phyloP scores from a whole-genome alignment of 1,139 yeast species.

The Petasospora rhodanensis region DNA sequence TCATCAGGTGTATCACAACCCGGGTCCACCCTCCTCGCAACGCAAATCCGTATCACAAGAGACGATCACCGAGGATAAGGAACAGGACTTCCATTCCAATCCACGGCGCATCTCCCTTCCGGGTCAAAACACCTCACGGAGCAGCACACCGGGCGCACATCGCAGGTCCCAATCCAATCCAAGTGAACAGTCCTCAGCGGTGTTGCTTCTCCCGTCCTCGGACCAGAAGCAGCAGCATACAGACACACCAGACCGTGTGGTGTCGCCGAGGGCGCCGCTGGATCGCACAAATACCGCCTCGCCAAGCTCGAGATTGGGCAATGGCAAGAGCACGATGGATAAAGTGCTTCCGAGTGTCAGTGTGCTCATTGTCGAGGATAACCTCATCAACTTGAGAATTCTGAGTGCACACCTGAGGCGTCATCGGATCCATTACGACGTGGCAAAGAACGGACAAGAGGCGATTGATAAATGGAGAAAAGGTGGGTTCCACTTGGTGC shows the following conservation, averaged over 20 bases:
- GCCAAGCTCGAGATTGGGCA: constrained; percentile 3
- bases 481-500: constrained; percentile 87
- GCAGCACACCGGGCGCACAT: constrained; percentile 11
- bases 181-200: constrained; percentile 24
- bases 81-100: constrained; percentile 14
- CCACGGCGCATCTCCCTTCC: constrained; percentile 20
- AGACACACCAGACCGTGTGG: constrained; percentile 6
- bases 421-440: constrained; percentile 77
- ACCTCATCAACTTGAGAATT: constrained; percentile 89
- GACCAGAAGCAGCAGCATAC: background rate
- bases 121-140: constrained; percentile 2
- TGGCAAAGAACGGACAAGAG: constrained; percentile 88
- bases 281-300: constrained; percentile 3
- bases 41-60: constrained; percentile 14
- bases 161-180: constrained; percentile 25
- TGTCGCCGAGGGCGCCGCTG: constrained; percentile 9
- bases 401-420: constrained; percentile 86
- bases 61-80: constrained; percentile 22
- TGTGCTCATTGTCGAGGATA: constrained; percentile 92
- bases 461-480: constrained; percentile 89
- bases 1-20: constrained; percentile 6
- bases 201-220: constrained; percentile 20
- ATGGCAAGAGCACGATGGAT: constrained; percentile 20
- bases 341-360: constrained; percentile 66
- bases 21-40: constrained; percentile 1